Evolutionary conservation across 1,139 yeast species (phyloP).

Genomic region (Geotrichum histeridarum): DNA sequence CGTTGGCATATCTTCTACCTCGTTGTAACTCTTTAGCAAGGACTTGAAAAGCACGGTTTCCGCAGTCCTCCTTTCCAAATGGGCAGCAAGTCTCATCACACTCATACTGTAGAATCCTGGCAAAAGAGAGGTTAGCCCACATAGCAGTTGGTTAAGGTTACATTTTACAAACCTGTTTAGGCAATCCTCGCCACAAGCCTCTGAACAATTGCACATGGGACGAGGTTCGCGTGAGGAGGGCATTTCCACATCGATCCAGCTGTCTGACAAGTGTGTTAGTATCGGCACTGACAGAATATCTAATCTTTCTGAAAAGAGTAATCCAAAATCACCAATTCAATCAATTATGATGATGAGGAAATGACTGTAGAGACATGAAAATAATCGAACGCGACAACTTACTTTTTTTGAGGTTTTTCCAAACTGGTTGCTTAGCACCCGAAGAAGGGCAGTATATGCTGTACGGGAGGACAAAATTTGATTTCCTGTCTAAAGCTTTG

Average conservation of each 20-base stretch:
- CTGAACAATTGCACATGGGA: conserved; percentile 34
- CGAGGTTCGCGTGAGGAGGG: conserved; percentile 24
- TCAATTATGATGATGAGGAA: neutral
- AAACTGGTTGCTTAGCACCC: conserved; percentile 29
- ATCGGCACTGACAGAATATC: neutral
- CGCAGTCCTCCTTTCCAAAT: conserved; percentile 37
- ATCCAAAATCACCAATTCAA: neutral
- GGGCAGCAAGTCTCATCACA: conserved; percentile 38
- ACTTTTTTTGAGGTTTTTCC: conserved; percentile 35
- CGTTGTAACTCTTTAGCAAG: conserved; percentile 23
- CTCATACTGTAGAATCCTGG: conserved; percentile 35
- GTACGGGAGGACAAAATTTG: conserved; percentile 36
- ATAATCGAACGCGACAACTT: conserved; percentile 9
- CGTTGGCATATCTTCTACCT: conserved; percentile 32
- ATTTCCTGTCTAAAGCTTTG: conserved; percentile 16
- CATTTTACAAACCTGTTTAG: conserved; percentile 28
- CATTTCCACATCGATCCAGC: conserved; percentile 29
- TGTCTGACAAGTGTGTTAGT: conserved; percentile 19
- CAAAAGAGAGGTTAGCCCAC: conserved; percentile 5
- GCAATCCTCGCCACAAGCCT: conserved; percentile 38
- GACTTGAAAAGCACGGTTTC: conserved; percentile 37
- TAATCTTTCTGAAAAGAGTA: neutral
- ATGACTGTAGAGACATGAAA: too few species aligned
- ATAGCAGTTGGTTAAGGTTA: too few species aligned
- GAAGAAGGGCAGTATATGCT: conserved; percentile 36